These are phyloP conservation scores for Dissophora globulifera DNA, from an alignment of 192 early-diverging fungal genomes.

Conservation along the genomic window DNA sequence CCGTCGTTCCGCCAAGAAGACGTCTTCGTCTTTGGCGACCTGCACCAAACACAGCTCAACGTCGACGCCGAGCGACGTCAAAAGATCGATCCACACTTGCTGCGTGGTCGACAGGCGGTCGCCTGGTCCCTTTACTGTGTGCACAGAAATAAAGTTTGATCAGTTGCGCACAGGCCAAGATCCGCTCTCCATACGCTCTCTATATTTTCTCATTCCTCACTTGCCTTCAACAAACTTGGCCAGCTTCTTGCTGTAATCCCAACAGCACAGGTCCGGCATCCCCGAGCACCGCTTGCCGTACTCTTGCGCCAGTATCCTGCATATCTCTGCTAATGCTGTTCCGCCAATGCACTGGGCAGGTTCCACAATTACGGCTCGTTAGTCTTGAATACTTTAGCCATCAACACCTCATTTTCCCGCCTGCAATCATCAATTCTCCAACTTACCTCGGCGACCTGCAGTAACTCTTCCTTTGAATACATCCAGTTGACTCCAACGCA, in stretches of 20 bases:
- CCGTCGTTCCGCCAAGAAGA: conserved; percentile 28
- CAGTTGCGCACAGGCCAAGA: too few species aligned
- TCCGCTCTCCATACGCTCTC: background rate
- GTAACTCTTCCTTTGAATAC: conserved; percentile 51
- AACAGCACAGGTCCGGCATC: conserved; percentile 77
- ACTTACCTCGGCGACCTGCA: conserved; percentile 62
- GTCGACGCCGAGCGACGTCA: conserved; percentile 59
- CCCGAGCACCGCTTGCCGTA: conserved; percentile 71
- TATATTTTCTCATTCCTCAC: background rate
- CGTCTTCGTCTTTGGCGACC: conserved; percentile 55
- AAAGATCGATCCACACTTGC: conserved; percentile 72
- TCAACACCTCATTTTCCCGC: too few species aligned
- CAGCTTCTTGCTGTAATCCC: conserved; percentile 65
- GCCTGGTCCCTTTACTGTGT: conserved; percentile 71
- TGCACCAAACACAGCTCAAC: conserved; percentile 74
- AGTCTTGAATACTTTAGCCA: too few species aligned
- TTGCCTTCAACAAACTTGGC: conserved; percentile 72
- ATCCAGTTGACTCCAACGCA: conserved; percentile 65
- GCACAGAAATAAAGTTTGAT: background rate
- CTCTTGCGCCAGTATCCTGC: conserved; percentile 68
- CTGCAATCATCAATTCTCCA: too few species aligned
- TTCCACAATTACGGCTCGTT: background rate
- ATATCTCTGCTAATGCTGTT: conserved; percentile 63
- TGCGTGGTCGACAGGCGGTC: conserved; percentile 76
- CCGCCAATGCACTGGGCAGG: conserved; percentile 67